phyloP scores from a whole-genome alignment of 2,329 filamentous ascomycete species.

The Cytospora piceicola region DNA sequence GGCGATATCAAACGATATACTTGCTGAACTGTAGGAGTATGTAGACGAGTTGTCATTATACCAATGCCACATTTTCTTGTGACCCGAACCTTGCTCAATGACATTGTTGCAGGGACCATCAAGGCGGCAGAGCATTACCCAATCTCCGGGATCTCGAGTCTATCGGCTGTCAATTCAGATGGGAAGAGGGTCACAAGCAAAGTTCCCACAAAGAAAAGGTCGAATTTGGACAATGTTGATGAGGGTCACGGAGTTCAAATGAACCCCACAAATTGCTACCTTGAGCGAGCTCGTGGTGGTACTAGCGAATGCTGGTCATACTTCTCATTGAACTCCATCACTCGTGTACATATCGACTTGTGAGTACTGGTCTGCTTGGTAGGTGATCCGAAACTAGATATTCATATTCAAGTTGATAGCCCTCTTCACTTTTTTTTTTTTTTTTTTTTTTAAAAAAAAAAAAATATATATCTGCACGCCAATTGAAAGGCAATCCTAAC shows the following conservation, averaged over 20 bases:
- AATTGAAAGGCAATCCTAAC: neutral
- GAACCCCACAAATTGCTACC: neutral
- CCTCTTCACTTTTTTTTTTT: no score
- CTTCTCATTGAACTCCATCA: neutral
- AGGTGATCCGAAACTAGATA: neutral
- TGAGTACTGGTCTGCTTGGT: neutral
- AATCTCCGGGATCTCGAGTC: neutral
- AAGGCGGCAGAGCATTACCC: neutral
- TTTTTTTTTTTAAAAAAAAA: no score
- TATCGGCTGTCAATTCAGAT: neutral
- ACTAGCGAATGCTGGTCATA: neutral
- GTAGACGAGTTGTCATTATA: constrained; percentile 15
- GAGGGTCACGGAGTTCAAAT: neutral
- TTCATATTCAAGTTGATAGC: neutral
- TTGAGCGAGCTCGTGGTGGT: neutral
- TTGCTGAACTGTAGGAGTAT: constrained; percentile 7
- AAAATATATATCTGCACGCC: neutral
- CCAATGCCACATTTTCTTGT: constrained; percentile 4
- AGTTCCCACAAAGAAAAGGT: neutral
- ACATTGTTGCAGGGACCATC: neutral
- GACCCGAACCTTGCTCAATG: neutral
- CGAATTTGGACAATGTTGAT: neutral
- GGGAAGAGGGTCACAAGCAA: neutral
- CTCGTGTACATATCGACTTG: neutral
- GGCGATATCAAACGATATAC: constrained; percentile 4